Percentiles rank a stretch among this genome's conserved stretches.
Evolutionary conservation across 2,329 filamentous ascomycete species (phyloP).

Genomic region (Chaetothyriales sp.): DNA sequence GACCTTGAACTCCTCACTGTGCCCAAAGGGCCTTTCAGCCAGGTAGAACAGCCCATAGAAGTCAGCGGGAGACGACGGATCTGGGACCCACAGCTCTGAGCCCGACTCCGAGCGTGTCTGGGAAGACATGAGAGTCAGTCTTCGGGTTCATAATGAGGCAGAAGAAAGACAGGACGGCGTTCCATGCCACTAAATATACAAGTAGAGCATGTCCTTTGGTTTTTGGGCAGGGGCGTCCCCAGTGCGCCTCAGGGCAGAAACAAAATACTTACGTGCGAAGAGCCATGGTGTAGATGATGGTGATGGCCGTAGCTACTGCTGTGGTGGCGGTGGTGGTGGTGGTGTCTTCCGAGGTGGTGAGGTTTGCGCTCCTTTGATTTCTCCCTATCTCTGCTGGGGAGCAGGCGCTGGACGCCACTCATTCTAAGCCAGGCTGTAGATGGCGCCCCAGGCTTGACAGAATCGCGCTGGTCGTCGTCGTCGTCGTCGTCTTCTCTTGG

Average conservation of each 20-base stretch:
- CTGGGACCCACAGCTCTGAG: constrained; percentile 2
- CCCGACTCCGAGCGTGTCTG: constrained; percentile 11
- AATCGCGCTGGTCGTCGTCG: background rate
- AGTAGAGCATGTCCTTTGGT: constrained; percentile 7
- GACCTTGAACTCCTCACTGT: background rate
- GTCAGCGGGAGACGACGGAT: constrained; percentile 11
- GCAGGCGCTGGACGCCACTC: constrained; percentile 29
- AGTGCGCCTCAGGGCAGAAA: constrained; percentile 13
- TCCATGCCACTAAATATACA: constrained; percentile 9
- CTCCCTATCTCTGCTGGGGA: constrained; percentile 26
- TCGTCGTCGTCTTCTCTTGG: too few relatives aligned
- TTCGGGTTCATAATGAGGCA: background rate
- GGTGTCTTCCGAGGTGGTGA: constrained; percentile 4
- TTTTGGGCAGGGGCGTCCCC: background rate
- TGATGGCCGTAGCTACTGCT: too few relatives aligned
- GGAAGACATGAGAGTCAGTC: constrained; percentile 5
- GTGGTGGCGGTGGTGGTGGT: constrained; percentile 3
- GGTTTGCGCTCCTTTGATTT: constrained; percentile 1
- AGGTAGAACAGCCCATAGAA: constrained; percentile 11
- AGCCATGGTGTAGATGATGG: constrained; percentile 3
- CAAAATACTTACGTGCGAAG: background rate
- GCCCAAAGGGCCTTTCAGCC: background rate
- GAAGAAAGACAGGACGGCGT: background rate
- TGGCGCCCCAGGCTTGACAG: background rate
- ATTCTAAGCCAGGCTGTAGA: constrained; percentile 16